Base-by-base conservation (phyloP, 768 basidiomycete species). In the Clitopilus passeckerianus region DNA sequence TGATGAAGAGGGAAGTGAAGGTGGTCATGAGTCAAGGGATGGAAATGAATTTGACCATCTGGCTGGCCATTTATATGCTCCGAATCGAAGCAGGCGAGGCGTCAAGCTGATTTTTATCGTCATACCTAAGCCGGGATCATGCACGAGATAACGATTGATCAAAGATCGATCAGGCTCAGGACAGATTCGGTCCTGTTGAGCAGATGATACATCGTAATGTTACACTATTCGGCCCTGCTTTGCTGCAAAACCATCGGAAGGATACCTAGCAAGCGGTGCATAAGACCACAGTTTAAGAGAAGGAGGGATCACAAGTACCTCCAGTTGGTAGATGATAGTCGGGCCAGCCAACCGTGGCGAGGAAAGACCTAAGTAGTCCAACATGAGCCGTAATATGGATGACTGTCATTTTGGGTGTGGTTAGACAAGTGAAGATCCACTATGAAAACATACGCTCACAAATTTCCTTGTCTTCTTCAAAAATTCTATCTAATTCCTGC, bases 331-430 rank as follows among this genome's bases (percentile, higher is more conserved):
- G 69, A 6, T 64, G 53, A 67, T 80, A 85, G 8, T 57, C 59
- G 1, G 67, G 66, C 18, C 85, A 78, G 5, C 75, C 80, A 24
- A 84, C 69, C 0, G 77, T 76, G 3, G 67, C 71, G 62, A 88
- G 63, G 54, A 89, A 81, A 0, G 79, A 82, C 46, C 78, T 77
- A 44, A 87, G 86, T 61, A 86, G 80, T 0, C 82, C 86, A 15
- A 81, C 77, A 66, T 91, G 90, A 0, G 84, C 80, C 0, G 87
- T 87, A 59, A 90, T 79, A 5, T 86, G 85, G n/a, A 90, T 79
- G 63, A 81, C 89, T 90, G 57, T 10, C 4, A 30, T 30, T 30
- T 30, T 30, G 27, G 7, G 3, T 30, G 27, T 30, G 27, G 27
- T 30, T 30, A 7, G 7, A 30, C 7, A 30, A 3, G 3, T 30